phyloP scores from a whole-genome alignment of 2,329 filamentous ascomycete genomes.

The Massarina eburnea region DNA sequence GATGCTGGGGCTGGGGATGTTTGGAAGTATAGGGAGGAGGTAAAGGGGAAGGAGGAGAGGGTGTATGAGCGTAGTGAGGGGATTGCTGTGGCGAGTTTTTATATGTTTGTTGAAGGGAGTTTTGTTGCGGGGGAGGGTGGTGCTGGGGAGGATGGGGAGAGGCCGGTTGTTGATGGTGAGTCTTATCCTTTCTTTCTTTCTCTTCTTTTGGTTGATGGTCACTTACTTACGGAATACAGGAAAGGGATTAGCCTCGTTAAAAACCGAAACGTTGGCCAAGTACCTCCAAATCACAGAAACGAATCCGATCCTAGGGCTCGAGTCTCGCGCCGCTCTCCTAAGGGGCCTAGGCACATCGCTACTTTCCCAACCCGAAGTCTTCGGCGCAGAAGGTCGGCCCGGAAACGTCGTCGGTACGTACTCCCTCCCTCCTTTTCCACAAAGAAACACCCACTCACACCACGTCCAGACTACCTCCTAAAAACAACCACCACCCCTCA shows the following conservation, averaged over 20 bases:
- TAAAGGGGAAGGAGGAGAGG: constrained; percentile 79
- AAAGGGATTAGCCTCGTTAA: constrained; percentile 70
- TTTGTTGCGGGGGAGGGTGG: constrained; percentile 82
- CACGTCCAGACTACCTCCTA: constrained; percentile 16
- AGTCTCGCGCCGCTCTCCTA: constrained; percentile 78
- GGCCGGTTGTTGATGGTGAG: constrained; percentile 70
- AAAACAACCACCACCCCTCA: constrained; percentile 18
- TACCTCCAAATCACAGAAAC: constrained; percentile 79
- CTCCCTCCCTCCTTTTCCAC: not conserved
- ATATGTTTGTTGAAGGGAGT: constrained; percentile 85
- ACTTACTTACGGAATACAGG: constrained; percentile 12
- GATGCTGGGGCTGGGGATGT: constrained; percentile 84
- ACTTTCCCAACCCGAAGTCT: constrained; percentile 70
- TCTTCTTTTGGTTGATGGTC: not conserved
- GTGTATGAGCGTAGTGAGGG: constrained; percentile 83
- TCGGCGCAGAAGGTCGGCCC: constrained; percentile 77
- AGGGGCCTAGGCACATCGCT: constrained; percentile 73
- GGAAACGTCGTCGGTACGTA: constrained; percentile 85
- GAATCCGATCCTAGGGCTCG: constrained; percentile 75
- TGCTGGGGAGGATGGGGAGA: constrained; percentile 74
- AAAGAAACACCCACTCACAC: not conserved
- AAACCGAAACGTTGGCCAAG: constrained; percentile 69
- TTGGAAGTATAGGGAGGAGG: constrained; percentile 88
- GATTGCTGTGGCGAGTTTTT: constrained; percentile 71
- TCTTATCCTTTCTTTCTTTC: constrained; percentile 42